Evolutionary conservation across 495 filamentous ascomycete species (phyloP).

Genomic region (Talaromyces wortmannii): DNA sequence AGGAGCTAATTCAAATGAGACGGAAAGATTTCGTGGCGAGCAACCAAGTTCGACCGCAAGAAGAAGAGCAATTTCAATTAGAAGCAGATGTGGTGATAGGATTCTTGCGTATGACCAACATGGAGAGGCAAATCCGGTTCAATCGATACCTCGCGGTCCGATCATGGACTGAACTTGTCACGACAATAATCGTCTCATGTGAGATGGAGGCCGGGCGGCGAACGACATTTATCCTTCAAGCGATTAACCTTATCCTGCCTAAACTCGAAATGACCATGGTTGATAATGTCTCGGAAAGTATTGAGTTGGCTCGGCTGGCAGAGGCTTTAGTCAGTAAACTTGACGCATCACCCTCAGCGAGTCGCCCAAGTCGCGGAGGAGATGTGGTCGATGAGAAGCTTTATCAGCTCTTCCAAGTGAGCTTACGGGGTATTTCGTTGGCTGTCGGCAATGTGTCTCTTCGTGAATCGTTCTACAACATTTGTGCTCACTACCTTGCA

Average conservation of each 20-base stretch:
- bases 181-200: constrained; percentile 69
- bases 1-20: constrained; percentile 52
- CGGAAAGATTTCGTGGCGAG: constrained; percentile 44
- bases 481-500: constrained; percentile 76
- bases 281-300: constrained; percentile 55
- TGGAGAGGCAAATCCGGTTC: constrained; percentile 47
- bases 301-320: constrained; percentile 69
- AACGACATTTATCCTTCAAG: constrained; percentile 71
- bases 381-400: constrained; percentile 84
- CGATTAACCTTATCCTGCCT: constrained; percentile 77
- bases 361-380: constrained; percentile 41
- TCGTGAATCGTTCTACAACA: constrained; percentile 78
- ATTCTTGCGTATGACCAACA: constrained; percentile 63
- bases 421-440: constrained; percentile 65
- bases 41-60: constrained; percentile 45
- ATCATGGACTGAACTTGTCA: constrained; percentile 76
- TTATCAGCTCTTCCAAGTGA: constrained; percentile 82
- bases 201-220: constrained; percentile 62
- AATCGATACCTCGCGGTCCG: constrained; percentile 59
- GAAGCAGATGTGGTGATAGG: constrained; percentile 53
- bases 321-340: constrained; percentile 70
- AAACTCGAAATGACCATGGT: constrained; percentile 70
- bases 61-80: constrained; percentile 46
- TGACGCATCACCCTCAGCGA: constrained; percentile 44
- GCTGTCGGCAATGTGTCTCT: constrained; percentile 62